Base-by-base conservation (phyloP, 805 yeast genomes). In the Cyberlindnera petersonii region DNA sequence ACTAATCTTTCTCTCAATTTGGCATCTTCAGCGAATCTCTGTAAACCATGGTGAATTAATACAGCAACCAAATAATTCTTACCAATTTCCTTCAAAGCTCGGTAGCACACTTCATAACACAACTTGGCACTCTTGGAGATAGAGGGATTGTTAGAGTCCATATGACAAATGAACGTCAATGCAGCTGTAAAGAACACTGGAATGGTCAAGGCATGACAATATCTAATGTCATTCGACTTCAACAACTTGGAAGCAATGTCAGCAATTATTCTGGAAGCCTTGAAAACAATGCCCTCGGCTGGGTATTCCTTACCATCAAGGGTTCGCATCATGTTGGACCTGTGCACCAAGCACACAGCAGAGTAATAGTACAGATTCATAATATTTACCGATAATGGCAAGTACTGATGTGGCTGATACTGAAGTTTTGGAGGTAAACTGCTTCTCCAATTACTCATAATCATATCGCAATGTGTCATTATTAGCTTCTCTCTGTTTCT, bases 361-460 rank as follows among this genome's bases (percentile, higher is more conserved):
- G 84, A 75, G 63, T 85, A 85, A 61, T 85, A 84, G 48, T 79
- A 82, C 15, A 82, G 69, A 49, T 81, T 79, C 40, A 82, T 60
- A 26, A 78, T 63, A 32, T 82, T 79, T 29, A 75, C 71, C 49
- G 75, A 69, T 39, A 78, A 72, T 38, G 68, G 53, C 9, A 39
- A 17, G 20, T 66, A 60, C 51, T 78, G 81, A 26, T 69, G 71
- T 34, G 81, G 70, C n/a, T 77, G 69, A 51, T 82, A 82, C 40
- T 74, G 77, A 46, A 84, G 62, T 42, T 74, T 73, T 5, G 72
- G 64, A 1, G 93, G 89, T 39, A 85, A 61, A 42, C 72, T 73
- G 36, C 77, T 71, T 59, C 83, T 77, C 91, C 89, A 84, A 35
- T 79, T 69, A 15, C 86, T 86, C 79, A 85, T 74, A 35, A 85